Conservation (phyloP, 805 yeast species). For the Candida railenensis region DNA sequence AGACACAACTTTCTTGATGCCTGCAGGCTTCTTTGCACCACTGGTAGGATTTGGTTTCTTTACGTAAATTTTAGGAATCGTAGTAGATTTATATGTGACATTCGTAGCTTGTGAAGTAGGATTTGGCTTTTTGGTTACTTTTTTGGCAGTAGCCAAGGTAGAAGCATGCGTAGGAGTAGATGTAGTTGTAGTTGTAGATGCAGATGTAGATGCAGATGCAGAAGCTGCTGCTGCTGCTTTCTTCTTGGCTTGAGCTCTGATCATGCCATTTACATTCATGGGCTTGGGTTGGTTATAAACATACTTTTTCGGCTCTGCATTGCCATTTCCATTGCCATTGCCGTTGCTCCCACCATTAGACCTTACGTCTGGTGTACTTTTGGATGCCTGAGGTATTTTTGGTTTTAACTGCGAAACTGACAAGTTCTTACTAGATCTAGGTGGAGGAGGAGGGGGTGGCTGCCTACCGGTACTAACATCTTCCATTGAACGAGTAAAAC, state of each 20-base stretch:
- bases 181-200: conserved; percentile 5
- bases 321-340: background rate
- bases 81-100: conserved; percentile 22
- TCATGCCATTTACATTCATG: conserved; percentile 30
- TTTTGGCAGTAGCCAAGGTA: conserved; percentile 4
- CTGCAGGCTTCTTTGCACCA: conserved; percentile 5
- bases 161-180: conserved; percentile 1
- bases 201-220: conserved; percentile 1
- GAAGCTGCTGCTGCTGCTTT: conserved; percentile 9
- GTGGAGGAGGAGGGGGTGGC: conserved; percentile 16
- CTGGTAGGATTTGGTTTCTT: conserved; percentile 11
- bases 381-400: conserved; percentile 12
- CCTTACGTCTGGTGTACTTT: conserved; percentile 23
- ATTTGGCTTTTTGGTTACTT: conserved; percentile 12
- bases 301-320: conserved; percentile 19
- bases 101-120: conserved; percentile 5
- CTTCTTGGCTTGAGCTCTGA: conserved; percentile 21
- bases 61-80: conserved; percentile 31
- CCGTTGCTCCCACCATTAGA: conserved; percentile 5
- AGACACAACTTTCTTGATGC: conserved; percentile 3
- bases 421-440: conserved; percentile 13
- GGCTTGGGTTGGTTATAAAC: conserved; percentile 41
- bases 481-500: conserved; percentile 17
- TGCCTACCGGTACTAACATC: conserved; percentile 14
- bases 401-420: conserved; percentile 2